A percentile compares a stretch with the other conserved stretches of the same genome.
Conservation (phyloP, 78 protist species). For the Dictyostelium intermedium region DNA sequence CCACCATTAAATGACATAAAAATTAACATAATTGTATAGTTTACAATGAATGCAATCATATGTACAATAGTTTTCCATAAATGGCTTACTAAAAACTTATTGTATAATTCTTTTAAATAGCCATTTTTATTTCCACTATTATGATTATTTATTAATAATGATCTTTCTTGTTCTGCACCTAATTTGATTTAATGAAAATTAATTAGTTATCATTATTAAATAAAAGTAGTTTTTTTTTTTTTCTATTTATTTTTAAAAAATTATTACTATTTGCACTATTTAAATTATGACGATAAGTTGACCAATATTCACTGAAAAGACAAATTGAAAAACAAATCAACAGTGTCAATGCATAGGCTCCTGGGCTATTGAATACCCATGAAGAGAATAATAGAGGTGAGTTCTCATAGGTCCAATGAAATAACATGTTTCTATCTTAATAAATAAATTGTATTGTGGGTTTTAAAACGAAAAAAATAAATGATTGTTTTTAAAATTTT, state of each 20-base stretch:
- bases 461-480: not conserved
- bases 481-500: not conserved
- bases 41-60: slow-evolving; percentile 14
- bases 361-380: slow-evolving; percentile 41
- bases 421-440: not conserved
- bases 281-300: slow-evolving; percentile 38
- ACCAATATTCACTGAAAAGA: slow-evolving; percentile 36
- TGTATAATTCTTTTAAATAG: not conserved
- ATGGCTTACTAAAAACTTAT: not conserved
- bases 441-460: not conserved
- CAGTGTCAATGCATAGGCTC: slow-evolving; percentile 5
- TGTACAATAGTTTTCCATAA: slow-evolving; percentile 29
- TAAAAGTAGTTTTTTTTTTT: not conserved
- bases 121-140: not conserved
- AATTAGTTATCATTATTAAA: too few species aligned
- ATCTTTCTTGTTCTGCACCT: not conserved
- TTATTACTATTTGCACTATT: not conserved
- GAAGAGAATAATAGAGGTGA: slow-evolving; percentile 4
- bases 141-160: not conserved
- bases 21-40: slow-evolving; percentile 30
- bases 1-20: slow-evolving; percentile 70
- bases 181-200: not conserved
- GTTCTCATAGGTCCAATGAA: slow-evolving; percentile 29
- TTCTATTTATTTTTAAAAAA: not conserved
- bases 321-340: slow-evolving; percentile 12